phyloP scores from a whole-genome alignment of 1,284 basidiomycete species.

The Ustilago loliicola region DNA sequence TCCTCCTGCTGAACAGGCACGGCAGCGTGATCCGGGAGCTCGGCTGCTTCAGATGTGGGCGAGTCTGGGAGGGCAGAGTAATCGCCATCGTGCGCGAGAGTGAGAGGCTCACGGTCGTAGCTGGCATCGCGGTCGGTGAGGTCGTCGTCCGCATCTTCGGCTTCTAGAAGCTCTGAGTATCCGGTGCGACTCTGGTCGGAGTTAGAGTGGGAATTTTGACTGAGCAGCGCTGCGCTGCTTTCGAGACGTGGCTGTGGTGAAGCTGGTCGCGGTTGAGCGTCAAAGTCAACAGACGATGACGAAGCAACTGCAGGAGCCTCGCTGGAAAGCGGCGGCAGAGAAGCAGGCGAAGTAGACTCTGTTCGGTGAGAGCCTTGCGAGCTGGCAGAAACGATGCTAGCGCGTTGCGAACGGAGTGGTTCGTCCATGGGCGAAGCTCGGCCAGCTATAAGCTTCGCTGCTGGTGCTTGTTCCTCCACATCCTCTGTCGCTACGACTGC shows the following conservation, averaged over 20 bases:
- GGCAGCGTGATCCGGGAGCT: neutral
- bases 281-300: conserved; percentile 2
- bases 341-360: conserved; percentile 9
- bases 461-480: neutral
- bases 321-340: neutral
- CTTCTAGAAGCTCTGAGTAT: conserved; percentile 34
- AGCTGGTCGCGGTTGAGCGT: conserved; percentile 18
- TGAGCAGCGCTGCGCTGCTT: conserved; percentile 17
- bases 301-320: neutral
- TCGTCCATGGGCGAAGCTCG: conserved; percentile 24
- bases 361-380: conserved; percentile 16
- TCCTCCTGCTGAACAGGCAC: neutral
- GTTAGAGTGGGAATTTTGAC: conserved; percentile 8
- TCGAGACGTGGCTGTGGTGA: conserved; percentile 19
- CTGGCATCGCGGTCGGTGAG: conserved; percentile 22
- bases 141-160: conserved; percentile 20
- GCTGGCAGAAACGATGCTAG: conserved; percentile 35
- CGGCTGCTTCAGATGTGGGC: conserved; percentile 5
- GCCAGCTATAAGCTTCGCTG: neutral
- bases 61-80: conserved; percentile 39
- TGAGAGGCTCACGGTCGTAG: conserved; percentile 15
- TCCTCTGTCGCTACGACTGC: neutral
- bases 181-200: conserved; percentile 30
- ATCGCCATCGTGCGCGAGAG: conserved; percentile 32
- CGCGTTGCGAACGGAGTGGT: conserved; percentile 27